Base-by-base conservation (phyloP, 495 filamentous ascomycete species). In the Patellaria atrata region DNA sequence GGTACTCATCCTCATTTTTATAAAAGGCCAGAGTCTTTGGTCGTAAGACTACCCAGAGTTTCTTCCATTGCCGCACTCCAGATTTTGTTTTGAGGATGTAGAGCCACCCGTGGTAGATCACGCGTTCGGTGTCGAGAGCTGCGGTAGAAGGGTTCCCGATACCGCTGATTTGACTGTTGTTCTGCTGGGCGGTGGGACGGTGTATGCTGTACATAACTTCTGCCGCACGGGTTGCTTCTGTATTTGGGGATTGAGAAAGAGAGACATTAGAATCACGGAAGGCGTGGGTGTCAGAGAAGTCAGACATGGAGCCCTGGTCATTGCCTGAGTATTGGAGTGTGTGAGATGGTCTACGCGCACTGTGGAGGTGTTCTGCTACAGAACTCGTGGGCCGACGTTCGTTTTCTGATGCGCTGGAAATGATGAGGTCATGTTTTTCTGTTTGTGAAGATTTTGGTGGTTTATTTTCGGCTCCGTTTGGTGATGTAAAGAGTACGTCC, bases 41-140 rank as follows among this genome's bases (percentile, higher is more conserved):
- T 22, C 86, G 79, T n/a, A 96, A 60, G 0, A 97, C 89, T 0
- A 77, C 76, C 89, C 89, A 97, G 21, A 82, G 65, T 42, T 81
- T 78, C 63, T 92, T 94, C 89, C 89, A 97, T 48, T 89, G 82
- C 22, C 78, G 75, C 24, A 97, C 77, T 4, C 81, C 82, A n/a
- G 79, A 67, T 46, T 85, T 86, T 40, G 77, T 79, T 40, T 81
- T 83, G 17, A 93, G 69, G 41, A 81, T 76, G 54, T 82, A 79
- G 24, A 94, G 71, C 61, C 83, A 87, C 13, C 87, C 83, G 53
- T 94, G 83, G 70, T 82, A 93, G 27, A 94, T 70, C 13, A 96
- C 78, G 21, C 85, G 64, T 43, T 79, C 76, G 22, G 59, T 47
- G 29, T 68, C 67, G 27, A 43, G 62, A 68, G 48, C 84, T 71